Conservation (phyloP, 139 green algal genomes). For the Chlorokybus atmophyticus region DNA sequence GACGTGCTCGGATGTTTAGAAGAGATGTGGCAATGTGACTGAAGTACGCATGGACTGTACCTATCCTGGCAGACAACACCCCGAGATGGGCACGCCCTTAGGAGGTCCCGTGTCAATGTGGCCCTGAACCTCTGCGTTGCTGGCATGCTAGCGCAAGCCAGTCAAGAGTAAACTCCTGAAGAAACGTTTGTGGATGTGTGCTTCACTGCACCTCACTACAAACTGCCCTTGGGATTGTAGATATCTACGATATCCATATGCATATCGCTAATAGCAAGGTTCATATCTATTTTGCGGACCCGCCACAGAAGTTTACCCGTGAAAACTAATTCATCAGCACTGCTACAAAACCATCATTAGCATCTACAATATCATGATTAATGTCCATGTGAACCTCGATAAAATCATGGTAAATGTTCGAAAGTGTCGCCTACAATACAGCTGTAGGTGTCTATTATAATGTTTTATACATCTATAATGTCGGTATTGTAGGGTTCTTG, state of each 20-base stretch:
- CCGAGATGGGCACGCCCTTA: constrained; percentile 62
- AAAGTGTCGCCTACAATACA: no score
- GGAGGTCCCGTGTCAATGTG: constrained; percentile 26
- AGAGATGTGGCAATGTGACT: background rate
- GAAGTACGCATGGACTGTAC: background rate
- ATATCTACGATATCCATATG: no score
- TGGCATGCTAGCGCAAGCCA: background rate
- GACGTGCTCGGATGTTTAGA: background rate
- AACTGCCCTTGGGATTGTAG: no score
- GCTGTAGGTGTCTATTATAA: no score
- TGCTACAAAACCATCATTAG: no score
- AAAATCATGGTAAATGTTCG: no score
- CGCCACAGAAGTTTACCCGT: constrained; percentile 64
- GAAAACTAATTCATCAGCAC: no score
- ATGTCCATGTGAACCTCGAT: no score
- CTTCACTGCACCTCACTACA: no score
- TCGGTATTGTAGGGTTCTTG: no score
- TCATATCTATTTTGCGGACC: constrained; percentile 75
- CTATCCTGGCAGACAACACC: constrained; percentile 59
- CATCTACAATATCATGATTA: no score
- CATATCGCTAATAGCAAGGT: constrained; percentile 70
- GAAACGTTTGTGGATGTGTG: background rate
- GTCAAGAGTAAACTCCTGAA: background rate
- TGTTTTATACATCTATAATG: no score
- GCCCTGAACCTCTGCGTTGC: constrained; percentile 12